A percentile compares a stretch with the other conserved stretches of the same genome.
phyloP scores from a whole-genome alignment of 805 yeast species.

The Wickerhamiella slavikovae region DNA sequence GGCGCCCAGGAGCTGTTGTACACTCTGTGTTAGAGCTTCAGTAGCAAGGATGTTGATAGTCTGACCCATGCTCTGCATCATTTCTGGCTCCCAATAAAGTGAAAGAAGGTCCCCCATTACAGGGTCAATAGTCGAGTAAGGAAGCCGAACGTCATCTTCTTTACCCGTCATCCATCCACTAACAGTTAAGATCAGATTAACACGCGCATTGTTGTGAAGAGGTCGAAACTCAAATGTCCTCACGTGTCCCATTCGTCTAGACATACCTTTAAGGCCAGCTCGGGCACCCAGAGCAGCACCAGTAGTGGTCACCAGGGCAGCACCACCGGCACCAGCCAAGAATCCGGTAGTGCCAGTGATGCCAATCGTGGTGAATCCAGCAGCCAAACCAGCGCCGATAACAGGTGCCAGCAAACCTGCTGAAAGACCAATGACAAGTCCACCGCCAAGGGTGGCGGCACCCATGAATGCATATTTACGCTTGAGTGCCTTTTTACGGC shows the following conservation, averaged over 20 bases:
- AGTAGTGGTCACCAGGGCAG: slow-evolving; percentile 79
- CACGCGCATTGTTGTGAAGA: slow-evolving; percentile 71
- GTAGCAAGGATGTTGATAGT: slow-evolving; percentile 84
- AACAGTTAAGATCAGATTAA: slow-evolving; percentile 70
- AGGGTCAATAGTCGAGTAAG: slow-evolving; percentile 92
- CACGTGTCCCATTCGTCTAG: slow-evolving; percentile 73
- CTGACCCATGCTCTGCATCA: slow-evolving; percentile 90
- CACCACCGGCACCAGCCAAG: slow-evolving; percentile 91
- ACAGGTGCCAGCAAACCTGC: slow-evolving; percentile 95
- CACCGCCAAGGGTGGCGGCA: slow-evolving; percentile 89
- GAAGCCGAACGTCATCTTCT: slow-evolving; percentile 86
- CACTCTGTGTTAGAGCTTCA: slow-evolving; percentile 78
- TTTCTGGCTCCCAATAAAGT: slow-evolving; percentile 92
- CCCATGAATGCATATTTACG: slow-evolving; percentile 74
- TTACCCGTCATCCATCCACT: slow-evolving; percentile 97
- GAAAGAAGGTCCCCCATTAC: slow-evolving; percentile 93
- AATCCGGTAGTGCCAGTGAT: slow-evolving; percentile 85
- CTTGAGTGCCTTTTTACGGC: slow-evolving; percentile 44
- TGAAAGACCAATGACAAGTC: slow-evolving; percentile 78
- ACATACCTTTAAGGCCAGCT: slow-evolving; percentile 74
- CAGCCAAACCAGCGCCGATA: slow-evolving; percentile 95
- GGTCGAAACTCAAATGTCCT: slow-evolving; percentile 88
- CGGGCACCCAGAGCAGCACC: slow-evolving; percentile 82
- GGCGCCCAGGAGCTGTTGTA: slow-evolving; percentile 87
- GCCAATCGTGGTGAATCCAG: slow-evolving; percentile 89